A percentile compares a stretch with the other conserved stretches of the same genome.
Evolutionary conservation across 768 basidiomycete species (phyloP).

Genomic region (Suillus americanus): DNA sequence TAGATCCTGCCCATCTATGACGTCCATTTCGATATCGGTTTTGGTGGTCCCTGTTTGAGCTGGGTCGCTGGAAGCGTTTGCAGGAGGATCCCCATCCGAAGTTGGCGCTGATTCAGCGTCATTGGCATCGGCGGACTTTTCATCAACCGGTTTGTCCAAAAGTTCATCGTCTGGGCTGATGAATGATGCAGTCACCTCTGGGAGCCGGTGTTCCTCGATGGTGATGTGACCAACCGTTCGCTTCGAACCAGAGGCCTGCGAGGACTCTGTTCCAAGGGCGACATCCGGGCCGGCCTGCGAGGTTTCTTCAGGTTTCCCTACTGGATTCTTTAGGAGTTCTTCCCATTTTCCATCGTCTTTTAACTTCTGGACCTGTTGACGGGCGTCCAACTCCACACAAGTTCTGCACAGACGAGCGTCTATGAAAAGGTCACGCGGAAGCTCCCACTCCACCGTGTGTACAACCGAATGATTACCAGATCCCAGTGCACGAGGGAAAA

Average conservation of each 20-base stretch:
- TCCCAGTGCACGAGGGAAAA: slow-evolving; percentile 42
- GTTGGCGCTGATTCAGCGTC: neutral
- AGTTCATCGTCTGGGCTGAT: neutral
- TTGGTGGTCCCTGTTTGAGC: neutral
- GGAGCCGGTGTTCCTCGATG: neutral
- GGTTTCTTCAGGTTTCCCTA: neutral
- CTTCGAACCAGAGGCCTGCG: neutral
- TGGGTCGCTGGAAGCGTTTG: neutral
- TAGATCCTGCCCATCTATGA: neutral
- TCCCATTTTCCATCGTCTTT: slow-evolving; percentile 24
- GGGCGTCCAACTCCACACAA: slow-evolving; percentile 37
- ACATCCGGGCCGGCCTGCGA: neutral
- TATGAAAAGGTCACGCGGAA: slow-evolving; percentile 43
- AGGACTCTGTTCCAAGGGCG: neutral
- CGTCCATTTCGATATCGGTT: neutral
- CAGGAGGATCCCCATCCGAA: neutral
- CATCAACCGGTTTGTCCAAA: neutral
- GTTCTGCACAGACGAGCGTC: slow-evolving; percentile 34
- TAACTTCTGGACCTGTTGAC: slow-evolving; percentile 20
- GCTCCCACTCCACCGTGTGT: slow-evolving; percentile 49
- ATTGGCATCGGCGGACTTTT: neutral
- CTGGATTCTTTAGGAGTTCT: slow-evolving; percentile 1
- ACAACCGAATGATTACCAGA: slow-evolving; percentile 54
- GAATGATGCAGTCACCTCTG: neutral
- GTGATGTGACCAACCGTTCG: neutral